Base-by-base conservation (phyloP, 345 rosid species). In the Hypericum androsaemum region DNA sequence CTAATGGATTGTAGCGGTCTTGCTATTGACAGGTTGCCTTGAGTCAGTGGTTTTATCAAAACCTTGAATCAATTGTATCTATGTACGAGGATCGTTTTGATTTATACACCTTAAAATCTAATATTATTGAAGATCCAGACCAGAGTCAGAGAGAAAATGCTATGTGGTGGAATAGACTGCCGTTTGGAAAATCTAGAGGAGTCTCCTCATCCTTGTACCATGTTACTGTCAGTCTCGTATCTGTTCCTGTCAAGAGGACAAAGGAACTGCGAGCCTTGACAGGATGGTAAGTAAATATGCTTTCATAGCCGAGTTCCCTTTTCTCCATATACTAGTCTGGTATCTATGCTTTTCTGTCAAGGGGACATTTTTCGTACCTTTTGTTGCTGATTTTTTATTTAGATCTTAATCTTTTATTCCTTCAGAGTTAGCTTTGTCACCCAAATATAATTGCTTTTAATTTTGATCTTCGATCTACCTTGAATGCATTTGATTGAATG, bases 31-130 rank as follows among this genome's bases (percentile, higher is more conserved):
- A 87, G 96, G 86, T 87, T 38, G 89, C 89, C 69, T 64, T 90
- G 71, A 82, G 83, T 59, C 82, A 72, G 52, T 90, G 98, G 98
- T 46, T 82, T 66, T 86, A 90, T 72, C 95, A 82, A 77, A 90
- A 90, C 57, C 47, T 82, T 74, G 95, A 84, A 70, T 83, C 84
- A 41, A 85, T 87, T 46, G 82, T 75, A 55, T 84, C 95, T 6
- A 90, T 90, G 90, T 90, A 87, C 13, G 96, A 90, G 66, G 95
- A 90, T 70, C 81, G 78, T 17, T 90, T 90, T 74, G 98, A 90
- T 68, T 73, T 90, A n/a, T 69, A 64, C 66, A 67, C 75, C 7
- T 81, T 90, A 47, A 60, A 76, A 49, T 76, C 64, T 36, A 75
- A 73, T 48, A 55, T 66, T 44, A 64, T 75, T 49, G 71, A 70